Conservation (phyloP, 2,329 filamentous ascomycete genomes). For the Aspergillus brasiliensis region DNA sequence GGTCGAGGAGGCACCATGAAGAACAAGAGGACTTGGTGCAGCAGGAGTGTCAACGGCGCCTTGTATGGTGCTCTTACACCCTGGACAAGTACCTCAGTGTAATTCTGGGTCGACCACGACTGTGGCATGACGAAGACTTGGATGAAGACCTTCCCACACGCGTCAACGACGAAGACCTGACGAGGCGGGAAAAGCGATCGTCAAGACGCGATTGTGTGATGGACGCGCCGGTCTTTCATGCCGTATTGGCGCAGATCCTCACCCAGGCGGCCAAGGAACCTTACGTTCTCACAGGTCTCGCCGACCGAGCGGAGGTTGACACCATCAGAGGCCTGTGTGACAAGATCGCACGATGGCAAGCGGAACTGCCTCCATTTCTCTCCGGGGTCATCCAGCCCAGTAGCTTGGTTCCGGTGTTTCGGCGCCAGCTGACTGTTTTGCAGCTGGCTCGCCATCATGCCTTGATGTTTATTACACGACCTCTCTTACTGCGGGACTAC, state of each 20-base stretch:
- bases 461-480: constrained; percentile 25
- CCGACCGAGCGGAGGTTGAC: constrained; percentile 11
- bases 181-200: not conserved
- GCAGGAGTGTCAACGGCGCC: constrained; percentile 38
- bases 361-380: constrained; percentile 18
- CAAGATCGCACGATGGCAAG: constrained; percentile 18
- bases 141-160: constrained; percentile 56
- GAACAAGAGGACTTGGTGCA: constrained; percentile 17
- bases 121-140: constrained; percentile 62
- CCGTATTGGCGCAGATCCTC: constrained; percentile 21
- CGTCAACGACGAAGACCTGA: constrained; percentile 23
- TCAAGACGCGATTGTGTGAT: constrained; percentile 24
- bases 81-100: constrained; percentile 56
- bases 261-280: constrained; percentile 22
- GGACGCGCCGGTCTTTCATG: constrained; percentile 27
- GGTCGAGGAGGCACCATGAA: not conserved
- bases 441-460: constrained; percentile 24
- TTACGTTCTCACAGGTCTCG: constrained; percentile 21
- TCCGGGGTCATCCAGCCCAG: constrained; percentile 24
- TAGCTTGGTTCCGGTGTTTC: constrained; percentile 23
- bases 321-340: constrained; percentile 14
- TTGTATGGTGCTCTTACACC: constrained; percentile 43
- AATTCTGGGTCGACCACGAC: constrained; percentile 58
- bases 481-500: constrained; percentile 23
- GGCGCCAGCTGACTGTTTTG: constrained; percentile 25